Base-by-base conservation (phyloP, 208 protist species). In the Acanthamoeba castellanii region DNA sequence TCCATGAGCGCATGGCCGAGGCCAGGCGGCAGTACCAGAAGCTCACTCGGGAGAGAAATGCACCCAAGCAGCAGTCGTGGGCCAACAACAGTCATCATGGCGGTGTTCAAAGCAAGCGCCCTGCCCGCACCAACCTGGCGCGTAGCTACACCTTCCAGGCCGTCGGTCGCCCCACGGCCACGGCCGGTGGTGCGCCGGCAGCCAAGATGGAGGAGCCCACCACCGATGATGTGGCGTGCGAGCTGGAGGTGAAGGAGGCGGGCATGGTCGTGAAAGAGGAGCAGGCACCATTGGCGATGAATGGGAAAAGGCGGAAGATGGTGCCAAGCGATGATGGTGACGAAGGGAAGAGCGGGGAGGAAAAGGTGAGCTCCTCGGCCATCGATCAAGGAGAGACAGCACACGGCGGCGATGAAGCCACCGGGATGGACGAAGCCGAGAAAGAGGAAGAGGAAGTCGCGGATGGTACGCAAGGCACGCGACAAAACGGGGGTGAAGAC, bases 91-190 rank as follows among this genome's bases (percentile, higher is more conserved):
- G 2, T 22, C 25, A 13, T 42, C 14, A 27, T 6, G 18, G 47
- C 20, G 78, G 27, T 11, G 42, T 27, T 42, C 6, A 42, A 7
- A 13, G 34, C 14, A 64, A 25, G 32, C 68, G 68, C n/a, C 3
- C 68, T 7, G 52, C 11, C 8, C 27, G 50, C 20, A 0, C 50
- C 78, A 47, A 87, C 8, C 47, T 61, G 78, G 11, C 18, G 50
- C 78, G 78, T 11, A 87, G 78, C 78, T 87, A 87, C 78, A 87
- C 78, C 47, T 87, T 87, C 78, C 45, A 59, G n/a, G 78, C 47
- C 78, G 32, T 87, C 78, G 32, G 78, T 22, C 78, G 78, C 6
- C 52, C 78, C 47, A 64, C 78, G 27, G 25, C 30, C 47, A 32
- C 72, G 6, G 8, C n/a, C 42, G 4, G 20, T n/a, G 20, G 13